Base-by-base conservation (phyloP, 2,329 filamentous ascomycete genomes). In the Xylariales sp. region DNA sequence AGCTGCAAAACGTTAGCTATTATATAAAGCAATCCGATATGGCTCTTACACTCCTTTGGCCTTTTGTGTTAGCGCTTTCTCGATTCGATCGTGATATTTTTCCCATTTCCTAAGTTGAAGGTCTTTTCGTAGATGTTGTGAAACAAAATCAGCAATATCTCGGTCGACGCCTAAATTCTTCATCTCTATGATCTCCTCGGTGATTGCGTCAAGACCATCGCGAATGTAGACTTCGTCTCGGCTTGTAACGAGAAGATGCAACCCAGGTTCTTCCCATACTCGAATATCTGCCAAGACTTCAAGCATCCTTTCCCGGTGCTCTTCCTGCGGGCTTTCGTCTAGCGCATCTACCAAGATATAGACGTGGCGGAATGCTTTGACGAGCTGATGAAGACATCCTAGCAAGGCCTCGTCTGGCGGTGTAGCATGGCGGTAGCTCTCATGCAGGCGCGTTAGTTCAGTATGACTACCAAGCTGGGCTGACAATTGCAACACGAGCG, bases 281-380 rank as follows among this genome's bases (percentile, higher is more conserved):
- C 48, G 51, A 2, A 61, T 46, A 5, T 55, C 49, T 1, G 48
- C 33, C 16, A 63, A n/a, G 11, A 50, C 22, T 15, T 55, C 21
- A 4, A 66, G 47, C 16, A 61, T 28, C 1, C 46, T 53, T 11
- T 51, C 49, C 3, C 54, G 50, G 21, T 57, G 45, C 14, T 31
- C 49, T 1, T 52, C 43, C 7, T 47, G 42, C 1, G 59, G 57
- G 31, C 61, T 60, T 46, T 68, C 63, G 34, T 67, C 62, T 5
- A 66, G 47, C 1, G 63, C 64, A 43, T 68, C 63, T 3, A 66
- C 8, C 3, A 66, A 28, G 8, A 66, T 51, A 37, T 61, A 67
- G 1, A 62, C 52, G 6, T 58, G 41, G 0, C 55, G 27, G 31
- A 65, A 65, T 3, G 38, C 22, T 12, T 40, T 34, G 1, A 63